Percentiles rank a stretch among this genome's conserved stretches.
These are phyloP conservation scores for Pleurotus pulmonarius DNA, from an alignment of 768 basidiomycete species.

Conservation along the genomic window DNA sequence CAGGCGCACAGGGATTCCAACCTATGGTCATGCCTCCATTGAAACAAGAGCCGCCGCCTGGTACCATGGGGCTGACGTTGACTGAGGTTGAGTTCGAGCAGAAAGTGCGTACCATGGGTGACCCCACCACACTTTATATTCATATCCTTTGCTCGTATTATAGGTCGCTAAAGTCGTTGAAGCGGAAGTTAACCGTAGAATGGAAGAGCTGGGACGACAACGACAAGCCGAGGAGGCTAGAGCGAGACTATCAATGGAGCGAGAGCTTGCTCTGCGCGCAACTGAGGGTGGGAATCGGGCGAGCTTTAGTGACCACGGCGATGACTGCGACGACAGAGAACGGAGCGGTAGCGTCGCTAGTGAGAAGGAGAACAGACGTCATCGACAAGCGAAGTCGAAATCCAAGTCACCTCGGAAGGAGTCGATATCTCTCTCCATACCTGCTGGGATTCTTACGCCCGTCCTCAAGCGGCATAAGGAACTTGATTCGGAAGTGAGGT, in stretches of 20 bases:
- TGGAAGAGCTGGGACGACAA: slow-evolving; percentile 47
- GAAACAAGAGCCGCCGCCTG: slow-evolving; percentile 25
- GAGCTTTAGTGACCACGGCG: neutral
- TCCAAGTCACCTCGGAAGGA: slow-evolving; percentile 36
- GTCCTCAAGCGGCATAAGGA: slow-evolving; percentile 63
- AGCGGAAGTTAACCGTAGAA: slow-evolving; percentile 63
- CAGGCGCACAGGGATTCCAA: slow-evolving; percentile 30
- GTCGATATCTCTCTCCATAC: slow-evolving; percentile 22
- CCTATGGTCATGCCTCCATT: slow-evolving; percentile 29
- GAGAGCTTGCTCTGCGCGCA: slow-evolving; percentile 12
- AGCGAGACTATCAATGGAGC: slow-evolving; percentile 28
- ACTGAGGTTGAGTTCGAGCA: slow-evolving; percentile 75
- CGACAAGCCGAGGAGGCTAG: slow-evolving; percentile 32
- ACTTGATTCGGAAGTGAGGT: slow-evolving; percentile 63
- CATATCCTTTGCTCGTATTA: slow-evolving; percentile 3
- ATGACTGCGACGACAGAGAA: neutral
- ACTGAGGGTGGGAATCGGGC: too few relatives aligned
- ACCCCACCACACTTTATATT: neutral
- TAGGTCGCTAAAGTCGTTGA: slow-evolving; percentile 76
- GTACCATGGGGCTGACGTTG: slow-evolving; percentile 35
- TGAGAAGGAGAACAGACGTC: neutral
- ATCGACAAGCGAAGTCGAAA: slow-evolving; percentile 16
- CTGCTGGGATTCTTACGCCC: slow-evolving; percentile 55
- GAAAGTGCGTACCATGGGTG: slow-evolving; percentile 39
- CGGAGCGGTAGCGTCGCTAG: neutral